Evolutionary conservation across 2,329 filamentous ascomycete species (phyloP).

Genomic region (Hypoxylon sp.): DNA sequence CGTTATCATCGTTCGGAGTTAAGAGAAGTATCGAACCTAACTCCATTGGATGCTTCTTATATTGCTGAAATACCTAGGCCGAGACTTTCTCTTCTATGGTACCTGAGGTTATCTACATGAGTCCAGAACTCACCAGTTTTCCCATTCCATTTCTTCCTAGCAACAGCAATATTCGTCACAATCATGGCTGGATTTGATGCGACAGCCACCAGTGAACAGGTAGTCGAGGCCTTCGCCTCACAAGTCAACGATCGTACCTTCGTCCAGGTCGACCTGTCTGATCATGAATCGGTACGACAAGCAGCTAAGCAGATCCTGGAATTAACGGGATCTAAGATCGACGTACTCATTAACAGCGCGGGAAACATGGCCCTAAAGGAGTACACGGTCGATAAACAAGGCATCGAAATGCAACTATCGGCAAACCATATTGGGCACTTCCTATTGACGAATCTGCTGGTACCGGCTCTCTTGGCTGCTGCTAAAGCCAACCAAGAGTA

Average conservation of each 20-base stretch:
- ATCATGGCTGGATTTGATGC: slow-evolving; percentile 9
- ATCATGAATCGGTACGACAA: slow-evolving; percentile 4
- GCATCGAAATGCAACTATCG: slow-evolving; percentile 59
- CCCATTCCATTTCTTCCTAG: neutral
- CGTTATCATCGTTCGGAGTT: neutral
- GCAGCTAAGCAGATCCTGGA: slow-evolving; percentile 1
- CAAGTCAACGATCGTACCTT: slow-evolving; percentile 7
- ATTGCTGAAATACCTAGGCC: no score
- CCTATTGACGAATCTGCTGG: slow-evolving; percentile 63
- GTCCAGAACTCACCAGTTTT: neutral
- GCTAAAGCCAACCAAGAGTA: slow-evolving; percentile 46
- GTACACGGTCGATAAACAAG: slow-evolving; percentile 49
- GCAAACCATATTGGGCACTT: slow-evolving; percentile 67
- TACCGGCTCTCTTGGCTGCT: slow-evolving; percentile 59
- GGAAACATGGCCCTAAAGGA: slow-evolving; percentile 48
- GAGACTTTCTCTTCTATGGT: no score
- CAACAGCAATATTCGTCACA: neutral
- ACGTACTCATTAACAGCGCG: slow-evolving; percentile 49
- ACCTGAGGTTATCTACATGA: neutral
- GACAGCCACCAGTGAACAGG: slow-evolving; percentile 2
- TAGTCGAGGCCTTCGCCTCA: slow-evolving; percentile 1
- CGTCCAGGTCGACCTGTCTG: slow-evolving; percentile 1
- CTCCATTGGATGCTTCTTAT: neutral
- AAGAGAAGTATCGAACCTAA: neutral
- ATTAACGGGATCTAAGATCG: slow-evolving; percentile 7